Conservation (phyloP, 305 asterid species). For the Galium porrigens region DNA sequence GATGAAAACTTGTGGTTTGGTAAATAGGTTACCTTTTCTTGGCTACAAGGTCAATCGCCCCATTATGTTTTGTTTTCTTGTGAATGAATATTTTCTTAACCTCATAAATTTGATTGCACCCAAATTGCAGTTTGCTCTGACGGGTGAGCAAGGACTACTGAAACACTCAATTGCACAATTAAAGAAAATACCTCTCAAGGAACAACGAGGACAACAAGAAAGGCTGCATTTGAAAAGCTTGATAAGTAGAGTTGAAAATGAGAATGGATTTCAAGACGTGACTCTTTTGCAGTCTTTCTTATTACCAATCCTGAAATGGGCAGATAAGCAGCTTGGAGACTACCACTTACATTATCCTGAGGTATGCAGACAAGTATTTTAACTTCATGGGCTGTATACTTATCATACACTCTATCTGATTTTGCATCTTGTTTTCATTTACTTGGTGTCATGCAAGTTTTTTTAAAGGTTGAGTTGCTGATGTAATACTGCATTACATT, state of each 20-base stretch:
- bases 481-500: background rate
- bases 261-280: conserved; percentile 54
- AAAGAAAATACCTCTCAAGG: conserved; percentile 85
- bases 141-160: conserved; percentile 72
- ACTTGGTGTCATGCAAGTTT: background rate
- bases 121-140: conserved; percentile 66
- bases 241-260: conserved; percentile 62
- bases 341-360: conserved; percentile 74
- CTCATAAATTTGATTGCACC: background rate
- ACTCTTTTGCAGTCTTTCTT: conserved; percentile 81
- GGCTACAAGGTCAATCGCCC: background rate
- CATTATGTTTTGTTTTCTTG: background rate
- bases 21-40: background rate
- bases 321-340: conserved; percentile 72
- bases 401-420: background rate
- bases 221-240: conserved; percentile 80
- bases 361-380: conserved; percentile 29
- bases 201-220: conserved; percentile 92
- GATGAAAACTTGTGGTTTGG: background rate
- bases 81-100: background rate
- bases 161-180: conserved; percentile 69
- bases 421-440: background rate
- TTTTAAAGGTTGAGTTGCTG: background rate
- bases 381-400: conserved; percentile 1
- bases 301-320: conserved; percentile 78